A percentile compares a stretch with the other conserved stretches of the same genome.
Evolutionary conservation across 805 yeast genomes (phyloP).

Genomic region (Ogataea philodendri): DNA sequence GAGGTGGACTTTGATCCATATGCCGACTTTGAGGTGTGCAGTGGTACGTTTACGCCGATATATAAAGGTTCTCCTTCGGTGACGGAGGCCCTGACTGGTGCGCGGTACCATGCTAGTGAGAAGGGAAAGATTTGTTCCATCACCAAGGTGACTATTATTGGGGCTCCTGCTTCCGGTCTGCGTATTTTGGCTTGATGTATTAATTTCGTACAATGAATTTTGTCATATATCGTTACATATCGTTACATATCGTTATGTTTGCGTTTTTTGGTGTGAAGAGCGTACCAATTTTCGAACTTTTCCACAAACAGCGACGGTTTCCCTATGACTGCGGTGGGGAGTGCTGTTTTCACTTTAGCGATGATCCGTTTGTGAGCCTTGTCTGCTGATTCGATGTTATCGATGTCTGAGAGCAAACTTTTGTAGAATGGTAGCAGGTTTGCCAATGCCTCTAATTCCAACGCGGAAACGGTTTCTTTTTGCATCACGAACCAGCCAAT

Average conservation of each 20-base stretch:
- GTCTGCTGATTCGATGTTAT: conserved; percentile 13
- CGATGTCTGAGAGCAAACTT: conserved; percentile 20
- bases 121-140: conserved; percentile 79
- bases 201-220: conserved; percentile 11
- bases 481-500: conserved; percentile 45
- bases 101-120: conserved; percentile 73
- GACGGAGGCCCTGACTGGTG: conserved; percentile 84
- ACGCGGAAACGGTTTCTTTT: conserved; percentile 1
- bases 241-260: conserved; percentile 6
- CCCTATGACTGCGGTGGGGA: conserved; percentile 27
- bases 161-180: conserved; percentile 90
- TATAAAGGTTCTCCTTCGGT: conserved; percentile 70
- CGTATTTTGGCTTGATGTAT: conserved; percentile 41
- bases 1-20: conserved; percentile 91
- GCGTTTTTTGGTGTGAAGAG: conserved; percentile 2
- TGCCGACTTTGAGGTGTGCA: conserved; percentile 88
- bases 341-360: conserved; percentile 19
- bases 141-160: conserved; percentile 74
- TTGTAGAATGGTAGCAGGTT: conserved; percentile 26
- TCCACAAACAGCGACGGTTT: conserved; percentile 23
- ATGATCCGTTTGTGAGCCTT: conserved; percentile 17
- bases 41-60: conserved; percentile 83
- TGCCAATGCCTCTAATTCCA: conserved; percentile 23
- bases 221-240: conserved; percentile 8
- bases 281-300: conserved; percentile 25